Evolutionary conservation across 768 basidiomycete genomes (phyloP).

Genomic region (Agaricus subrufescens): DNA sequence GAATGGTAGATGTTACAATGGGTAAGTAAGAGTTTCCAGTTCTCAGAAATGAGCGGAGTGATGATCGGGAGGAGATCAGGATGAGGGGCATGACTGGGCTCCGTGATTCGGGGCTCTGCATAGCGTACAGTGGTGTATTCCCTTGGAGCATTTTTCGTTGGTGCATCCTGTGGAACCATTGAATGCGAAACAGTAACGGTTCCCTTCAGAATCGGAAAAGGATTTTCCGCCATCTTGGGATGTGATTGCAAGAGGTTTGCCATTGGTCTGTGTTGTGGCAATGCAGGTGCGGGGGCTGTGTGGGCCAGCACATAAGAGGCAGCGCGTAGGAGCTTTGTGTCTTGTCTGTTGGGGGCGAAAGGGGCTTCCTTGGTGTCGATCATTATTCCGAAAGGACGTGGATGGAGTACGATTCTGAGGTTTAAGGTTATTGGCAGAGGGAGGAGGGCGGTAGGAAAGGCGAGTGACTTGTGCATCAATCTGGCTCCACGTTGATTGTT

Average conservation of each 20-base stretch:
- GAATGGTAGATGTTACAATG: constrained; percentile 8
- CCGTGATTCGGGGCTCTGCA: constrained; percentile 13
- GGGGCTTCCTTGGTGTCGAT: too few relatives aligned
- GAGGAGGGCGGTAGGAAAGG: too few relatives aligned
- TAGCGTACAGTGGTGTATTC: constrained; percentile 15
- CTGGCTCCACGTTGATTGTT: constrained; percentile 10
- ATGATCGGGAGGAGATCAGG: constrained; percentile 17
- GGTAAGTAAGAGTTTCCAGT: constrained; percentile 14
- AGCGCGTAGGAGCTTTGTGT: too few relatives aligned
- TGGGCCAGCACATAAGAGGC: too few relatives aligned
- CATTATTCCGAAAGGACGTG: too few relatives aligned
- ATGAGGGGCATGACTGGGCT: constrained; percentile 12
- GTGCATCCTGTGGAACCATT: constrained; percentile 12
- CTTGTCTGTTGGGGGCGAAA: background rate
- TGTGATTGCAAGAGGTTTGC: too few relatives aligned
- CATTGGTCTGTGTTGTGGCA: too few relatives aligned
- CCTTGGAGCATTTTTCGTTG: background rate
- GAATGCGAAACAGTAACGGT: constrained; percentile 13
- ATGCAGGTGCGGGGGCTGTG: too few relatives aligned
- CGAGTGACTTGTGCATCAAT: background rate
- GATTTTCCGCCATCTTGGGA: too few relatives aligned
- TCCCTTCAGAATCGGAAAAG: background rate
- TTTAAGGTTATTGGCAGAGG: too few relatives aligned
- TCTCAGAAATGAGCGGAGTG: constrained; percentile 18
- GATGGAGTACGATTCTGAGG: too few relatives aligned